These are phyloP conservation scores for Pyrenochaeta sp. DNA, from an alignment of 2,329 filamentous ascomycete genomes.

Conservation along the genomic window DNA sequence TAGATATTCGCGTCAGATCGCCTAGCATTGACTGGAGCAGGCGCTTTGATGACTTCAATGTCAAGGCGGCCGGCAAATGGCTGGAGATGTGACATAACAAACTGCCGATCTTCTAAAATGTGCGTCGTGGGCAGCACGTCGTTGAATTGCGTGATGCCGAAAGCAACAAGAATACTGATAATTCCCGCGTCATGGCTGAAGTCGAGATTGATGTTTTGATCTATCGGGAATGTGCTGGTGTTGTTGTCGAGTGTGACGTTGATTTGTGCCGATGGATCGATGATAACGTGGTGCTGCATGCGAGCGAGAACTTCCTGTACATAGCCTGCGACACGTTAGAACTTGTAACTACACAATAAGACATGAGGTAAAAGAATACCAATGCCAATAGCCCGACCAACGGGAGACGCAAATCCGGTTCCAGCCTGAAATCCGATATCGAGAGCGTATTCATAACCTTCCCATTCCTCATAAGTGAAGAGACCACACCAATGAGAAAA, in stretches of 20 bases:
- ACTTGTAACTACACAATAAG: neutral
- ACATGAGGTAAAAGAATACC: constrained; percentile 48
- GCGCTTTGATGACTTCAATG: constrained; percentile 76
- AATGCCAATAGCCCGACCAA: constrained; percentile 75
- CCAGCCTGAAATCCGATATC: constrained; percentile 72
- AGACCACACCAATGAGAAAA: constrained; percentile 78
- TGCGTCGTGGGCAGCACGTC: constrained; percentile 63
- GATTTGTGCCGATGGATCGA: constrained; percentile 53
- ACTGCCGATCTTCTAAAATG: constrained; percentile 65
- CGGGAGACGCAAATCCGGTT: constrained; percentile 70
- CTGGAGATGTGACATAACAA: constrained; percentile 72
- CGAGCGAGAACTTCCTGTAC: constrained; percentile 77
- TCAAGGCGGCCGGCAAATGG: constrained; percentile 77
- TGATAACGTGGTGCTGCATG: constrained; percentile 69
- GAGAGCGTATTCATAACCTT: constrained; percentile 73
- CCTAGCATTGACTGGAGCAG: constrained; percentile 62
- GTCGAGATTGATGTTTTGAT: constrained; percentile 79
- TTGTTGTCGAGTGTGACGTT: constrained; percentile 76
- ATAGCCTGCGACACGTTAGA: constrained; percentile 35
- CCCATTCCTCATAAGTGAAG: constrained; percentile 79
- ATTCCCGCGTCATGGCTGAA: constrained; percentile 83
- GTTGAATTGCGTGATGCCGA: constrained; percentile 75
- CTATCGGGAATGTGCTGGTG: constrained; percentile 73
- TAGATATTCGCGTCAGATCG: constrained; percentile 54
- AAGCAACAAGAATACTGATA: constrained; percentile 73